phyloP scores from a whole-genome alignment of 2,329 filamentous ascomycete species.

The Colletotrichum trifolii region DNA sequence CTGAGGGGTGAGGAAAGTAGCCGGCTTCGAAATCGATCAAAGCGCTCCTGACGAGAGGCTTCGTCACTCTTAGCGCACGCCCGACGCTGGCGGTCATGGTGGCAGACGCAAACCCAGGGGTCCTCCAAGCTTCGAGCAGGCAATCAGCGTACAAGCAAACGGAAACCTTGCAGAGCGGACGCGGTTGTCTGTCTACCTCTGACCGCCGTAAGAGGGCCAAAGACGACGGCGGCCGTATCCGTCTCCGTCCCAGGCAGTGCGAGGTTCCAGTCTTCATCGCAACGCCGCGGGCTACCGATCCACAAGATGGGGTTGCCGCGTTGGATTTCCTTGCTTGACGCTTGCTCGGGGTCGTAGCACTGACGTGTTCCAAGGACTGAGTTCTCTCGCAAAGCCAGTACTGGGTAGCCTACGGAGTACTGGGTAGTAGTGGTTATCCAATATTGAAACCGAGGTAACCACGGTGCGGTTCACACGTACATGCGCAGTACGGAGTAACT shows the following conservation, averaged over 20 bases:
- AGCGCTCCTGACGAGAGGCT: not conserved
- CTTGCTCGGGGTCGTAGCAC: no score
- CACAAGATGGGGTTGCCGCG: constrained; percentile 16
- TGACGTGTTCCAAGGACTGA: no score
- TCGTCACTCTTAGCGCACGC: constrained; percentile 8
- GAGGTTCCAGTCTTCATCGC: constrained; percentile 7
- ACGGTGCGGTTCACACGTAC: not conserved
- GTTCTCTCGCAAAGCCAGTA: no score
- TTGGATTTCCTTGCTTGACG: constrained; percentile 15
- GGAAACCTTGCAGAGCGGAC: not conserved
- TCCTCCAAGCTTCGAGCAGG: no score
- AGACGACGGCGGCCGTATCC: no score
- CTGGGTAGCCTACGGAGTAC: no score
- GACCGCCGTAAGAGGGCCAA: not conserved
- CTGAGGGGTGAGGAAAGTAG: not conserved
- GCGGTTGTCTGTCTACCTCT: constrained; percentile 11
- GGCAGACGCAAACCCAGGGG: not conserved
- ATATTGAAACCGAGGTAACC: not conserved
- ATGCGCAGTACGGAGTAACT: not conserved
- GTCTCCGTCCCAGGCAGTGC: not conserved
- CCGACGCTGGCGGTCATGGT: constrained; percentile 9
- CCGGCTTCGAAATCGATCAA: not conserved
- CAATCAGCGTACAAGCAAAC: no score
- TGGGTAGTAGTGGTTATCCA: not conserved
- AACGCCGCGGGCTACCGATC: constrained; percentile 25